These are phyloP conservation scores for Boletellus sp. DNA, from an alignment of 768 basidiomycete genomes.

Conservation along the genomic window DNA sequence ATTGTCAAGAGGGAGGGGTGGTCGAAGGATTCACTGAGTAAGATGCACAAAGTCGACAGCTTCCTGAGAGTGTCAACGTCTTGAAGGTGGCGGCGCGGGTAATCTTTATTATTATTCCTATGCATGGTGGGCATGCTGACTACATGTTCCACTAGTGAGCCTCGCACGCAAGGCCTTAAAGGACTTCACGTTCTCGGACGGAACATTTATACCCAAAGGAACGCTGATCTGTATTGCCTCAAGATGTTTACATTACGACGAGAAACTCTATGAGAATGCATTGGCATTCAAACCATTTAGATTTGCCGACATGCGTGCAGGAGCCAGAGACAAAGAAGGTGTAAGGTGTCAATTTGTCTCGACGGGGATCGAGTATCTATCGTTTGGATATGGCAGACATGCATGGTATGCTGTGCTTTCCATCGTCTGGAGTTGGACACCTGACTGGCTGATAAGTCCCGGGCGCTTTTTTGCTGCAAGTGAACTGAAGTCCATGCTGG, in stretches of 20 bases:
- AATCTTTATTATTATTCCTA: background rate
- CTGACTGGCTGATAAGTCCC: background rate
- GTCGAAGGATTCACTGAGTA: slow-evolving; percentile 20
- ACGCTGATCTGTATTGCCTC: slow-evolving; percentile 22
- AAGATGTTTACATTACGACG: slow-evolving; percentile 17
- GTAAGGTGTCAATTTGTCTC: background rate
- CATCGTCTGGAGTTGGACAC: background rate
- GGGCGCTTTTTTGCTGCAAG: background rate
- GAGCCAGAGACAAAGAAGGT: slow-evolving; percentile 25
- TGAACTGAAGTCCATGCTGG: background rate
- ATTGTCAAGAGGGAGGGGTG: slow-evolving; percentile 25
- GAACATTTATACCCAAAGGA: slow-evolving; percentile 32
- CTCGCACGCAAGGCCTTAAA: slow-evolving; percentile 29
- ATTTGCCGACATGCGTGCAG: slow-evolving; percentile 37
- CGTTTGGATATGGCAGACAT: background rate
- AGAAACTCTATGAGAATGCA: slow-evolving; percentile 30
- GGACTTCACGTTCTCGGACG: slow-evolving; percentile 34
- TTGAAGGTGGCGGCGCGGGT: slow-evolving; percentile 25
- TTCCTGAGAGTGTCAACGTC: slow-evolving; percentile 34
- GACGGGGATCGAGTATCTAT: background rate
- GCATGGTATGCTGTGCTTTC: background rate
- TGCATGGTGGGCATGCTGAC: background rate
- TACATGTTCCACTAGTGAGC: slow-evolving; percentile 20
- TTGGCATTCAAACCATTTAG: slow-evolving; percentile 44
- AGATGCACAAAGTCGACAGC: slow-evolving; percentile 36